Evolutionary conservation across 768 basidiomycete genomes (phyloP).

Genomic region (Termitomyces sp.): DNA sequence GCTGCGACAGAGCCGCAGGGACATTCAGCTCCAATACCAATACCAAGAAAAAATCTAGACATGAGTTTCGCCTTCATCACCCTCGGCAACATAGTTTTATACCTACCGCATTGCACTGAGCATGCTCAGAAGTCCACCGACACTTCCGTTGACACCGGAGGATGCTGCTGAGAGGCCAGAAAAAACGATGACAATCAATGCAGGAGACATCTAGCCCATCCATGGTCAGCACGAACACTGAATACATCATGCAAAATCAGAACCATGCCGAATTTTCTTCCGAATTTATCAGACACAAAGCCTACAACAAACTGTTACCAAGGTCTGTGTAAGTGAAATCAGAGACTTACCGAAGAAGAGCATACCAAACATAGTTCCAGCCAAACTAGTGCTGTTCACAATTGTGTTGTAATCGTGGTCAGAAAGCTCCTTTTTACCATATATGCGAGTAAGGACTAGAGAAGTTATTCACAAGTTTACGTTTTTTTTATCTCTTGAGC

Average conservation of each 20-base stretch:
- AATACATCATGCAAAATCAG: not conserved
- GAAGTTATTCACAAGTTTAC: not conserved
- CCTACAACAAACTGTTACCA: constrained; percentile 19
- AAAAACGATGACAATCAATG: constrained; percentile 38
- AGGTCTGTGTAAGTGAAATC: not conserved
- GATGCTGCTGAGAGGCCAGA: constrained; percentile 80
- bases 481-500: not conserved
- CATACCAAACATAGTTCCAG: constrained; percentile 81
- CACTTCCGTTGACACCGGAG: constrained; percentile 61
- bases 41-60: constrained; percentile 75
- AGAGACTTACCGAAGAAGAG: constrained; percentile 48
- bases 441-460: constrained; percentile 62
- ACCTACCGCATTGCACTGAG: constrained; percentile 67
- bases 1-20: constrained; percentile 72
- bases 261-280: constrained; percentile 84
- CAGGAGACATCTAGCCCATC: not conserved
- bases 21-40: constrained; percentile 84
- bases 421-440: constrained; percentile 46
- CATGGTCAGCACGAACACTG: constrained; percentile 2
- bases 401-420: constrained; percentile 53
- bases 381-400: constrained; percentile 67
- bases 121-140: constrained; percentile 69
- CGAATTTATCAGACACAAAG: constrained; percentile 77
- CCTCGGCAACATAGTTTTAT: too few species aligned
- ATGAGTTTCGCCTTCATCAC: not conserved